Percentiles rank a stretch among this genome's conserved stretches.
These are phyloP conservation scores for Arachis hypogaea DNA, from an alignment of 306 rosid genomes.

Conservation along the genomic window DNA sequence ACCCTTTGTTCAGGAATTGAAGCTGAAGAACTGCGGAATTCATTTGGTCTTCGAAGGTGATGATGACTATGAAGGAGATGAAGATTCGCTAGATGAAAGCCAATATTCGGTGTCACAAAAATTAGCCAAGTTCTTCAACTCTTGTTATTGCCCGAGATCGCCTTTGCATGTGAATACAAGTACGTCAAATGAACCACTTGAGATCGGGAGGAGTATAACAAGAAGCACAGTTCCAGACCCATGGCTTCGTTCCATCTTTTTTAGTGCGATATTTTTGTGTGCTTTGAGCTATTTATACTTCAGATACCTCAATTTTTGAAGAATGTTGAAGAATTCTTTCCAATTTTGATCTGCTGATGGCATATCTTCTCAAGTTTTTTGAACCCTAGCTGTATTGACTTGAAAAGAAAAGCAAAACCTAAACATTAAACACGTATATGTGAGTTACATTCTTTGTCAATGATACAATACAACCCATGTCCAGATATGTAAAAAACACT, in stretches of 20 bases:
- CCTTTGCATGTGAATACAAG: neutral
- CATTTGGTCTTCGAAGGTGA: constrained; percentile 35
- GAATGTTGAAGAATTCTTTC: too few species aligned
- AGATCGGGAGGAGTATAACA: neutral
- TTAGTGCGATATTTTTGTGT: neutral
- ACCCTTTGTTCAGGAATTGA: neutral
- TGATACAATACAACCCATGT: too few species aligned
- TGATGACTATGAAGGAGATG: constrained; percentile 43
- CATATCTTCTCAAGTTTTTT: too few species aligned
- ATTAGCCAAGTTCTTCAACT: constrained; percentile 39
- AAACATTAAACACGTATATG: too few species aligned
- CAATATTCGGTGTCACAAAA: constrained; percentile 36
- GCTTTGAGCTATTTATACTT: neutral
- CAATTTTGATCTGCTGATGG: too few species aligned
- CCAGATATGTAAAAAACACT: too few species aligned
- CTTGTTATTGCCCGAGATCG: neutral
- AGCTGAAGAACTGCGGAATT: constrained; percentile 35
- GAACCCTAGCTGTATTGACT: too few species aligned
- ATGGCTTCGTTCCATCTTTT: neutral
- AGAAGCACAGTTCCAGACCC: constrained; percentile 2
- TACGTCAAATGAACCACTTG: constrained; percentile 6
- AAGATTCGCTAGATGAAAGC: constrained; percentile 31
- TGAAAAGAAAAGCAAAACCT: too few species aligned
- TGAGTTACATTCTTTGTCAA: too few species aligned
- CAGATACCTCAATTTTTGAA: too few species aligned